Percentiles rank a stretch among this genome's conserved stretches.
Conservation (phyloP, 78 protist species). For the Dictyostelium brefeldianum region DNA sequence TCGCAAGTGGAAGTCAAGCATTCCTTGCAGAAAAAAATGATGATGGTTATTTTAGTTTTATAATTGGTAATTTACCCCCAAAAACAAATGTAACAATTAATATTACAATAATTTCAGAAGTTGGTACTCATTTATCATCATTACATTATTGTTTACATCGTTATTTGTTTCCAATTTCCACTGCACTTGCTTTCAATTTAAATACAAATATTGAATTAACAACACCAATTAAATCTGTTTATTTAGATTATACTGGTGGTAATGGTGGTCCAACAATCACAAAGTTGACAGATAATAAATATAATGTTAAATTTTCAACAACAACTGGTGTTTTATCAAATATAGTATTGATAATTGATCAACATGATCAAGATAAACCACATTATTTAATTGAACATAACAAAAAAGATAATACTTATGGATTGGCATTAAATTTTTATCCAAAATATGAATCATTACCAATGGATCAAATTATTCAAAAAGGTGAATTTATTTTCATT, state of each 20-base stretch:
- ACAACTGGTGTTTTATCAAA: neutral
- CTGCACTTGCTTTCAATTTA: neutral
- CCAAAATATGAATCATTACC: neutral
- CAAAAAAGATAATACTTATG: neutral
- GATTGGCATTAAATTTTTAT: neutral
- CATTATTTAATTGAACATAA: neutral
- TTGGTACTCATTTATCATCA: constrained; percentile 12
- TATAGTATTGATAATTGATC: neutral
- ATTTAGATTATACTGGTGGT: neutral
- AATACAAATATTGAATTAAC: neutral
- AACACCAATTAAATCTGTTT: neutral
- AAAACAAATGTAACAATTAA: neutral
- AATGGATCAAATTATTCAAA: constrained; percentile 9
- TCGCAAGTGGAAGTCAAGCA: constrained; percentile 45
- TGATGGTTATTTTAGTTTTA: neutral
- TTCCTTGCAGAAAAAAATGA: neutral
- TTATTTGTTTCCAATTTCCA: neutral
- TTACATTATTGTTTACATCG: constrained; percentile 35
- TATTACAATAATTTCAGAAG: constrained; percentile 80
- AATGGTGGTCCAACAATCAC: neutral
- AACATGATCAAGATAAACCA: neutral
- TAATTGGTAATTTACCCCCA: constrained; percentile 89
- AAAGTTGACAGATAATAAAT: neutral
- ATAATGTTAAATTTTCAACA: neutral
- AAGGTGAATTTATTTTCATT: constrained; percentile 47